These are phyloP conservation scores for Calonectria hawksworthii DNA, from an alignment of 2,329 filamentous ascomycete species.

Conservation along the genomic window DNA sequence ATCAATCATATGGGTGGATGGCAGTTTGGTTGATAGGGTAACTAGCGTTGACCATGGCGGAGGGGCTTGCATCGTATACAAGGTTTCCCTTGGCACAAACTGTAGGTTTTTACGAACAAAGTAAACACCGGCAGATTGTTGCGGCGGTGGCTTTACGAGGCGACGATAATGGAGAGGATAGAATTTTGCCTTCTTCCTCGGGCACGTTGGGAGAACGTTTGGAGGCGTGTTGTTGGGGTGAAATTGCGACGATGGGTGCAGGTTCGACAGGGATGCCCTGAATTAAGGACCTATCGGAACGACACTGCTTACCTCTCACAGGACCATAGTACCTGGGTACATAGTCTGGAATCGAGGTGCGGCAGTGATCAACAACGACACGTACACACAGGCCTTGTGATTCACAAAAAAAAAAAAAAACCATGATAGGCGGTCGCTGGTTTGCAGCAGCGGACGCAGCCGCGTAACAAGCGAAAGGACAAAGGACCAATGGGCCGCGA, in stretches of 20 bases:
- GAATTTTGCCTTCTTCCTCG: not conserved
- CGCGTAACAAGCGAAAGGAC: not conserved
- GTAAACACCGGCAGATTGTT: not conserved
- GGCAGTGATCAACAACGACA: not conserved
- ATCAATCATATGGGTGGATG: constrained; percentile 6
- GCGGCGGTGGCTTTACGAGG: not conserved
- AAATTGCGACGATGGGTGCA: not conserved
- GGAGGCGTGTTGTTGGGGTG: constrained; percentile 12
- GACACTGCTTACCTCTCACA: not conserved
- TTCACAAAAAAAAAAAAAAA: not conserved
- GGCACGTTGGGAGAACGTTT: not conserved
- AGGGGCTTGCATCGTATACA: not conserved
- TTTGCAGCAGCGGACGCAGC: not conserved
- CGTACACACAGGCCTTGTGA: not conserved
- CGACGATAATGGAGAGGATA: not conserved
- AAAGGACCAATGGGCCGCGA: not conserved
- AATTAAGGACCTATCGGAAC: not conserved
- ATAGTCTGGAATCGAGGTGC: not conserved
- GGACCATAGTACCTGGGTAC: not conserved
- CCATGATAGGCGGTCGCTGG: not conserved
- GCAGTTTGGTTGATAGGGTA: constrained; percentile 39
- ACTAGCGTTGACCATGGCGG: constrained; percentile 19
- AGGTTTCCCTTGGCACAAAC: not conserved
- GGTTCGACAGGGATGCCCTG: not conserved
- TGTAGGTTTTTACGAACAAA: not conserved